These are phyloP conservation scores for Lineolata rhizophorae DNA, from an alignment of 495 filamentous ascomycete genomes.

Conservation along the genomic window DNA sequence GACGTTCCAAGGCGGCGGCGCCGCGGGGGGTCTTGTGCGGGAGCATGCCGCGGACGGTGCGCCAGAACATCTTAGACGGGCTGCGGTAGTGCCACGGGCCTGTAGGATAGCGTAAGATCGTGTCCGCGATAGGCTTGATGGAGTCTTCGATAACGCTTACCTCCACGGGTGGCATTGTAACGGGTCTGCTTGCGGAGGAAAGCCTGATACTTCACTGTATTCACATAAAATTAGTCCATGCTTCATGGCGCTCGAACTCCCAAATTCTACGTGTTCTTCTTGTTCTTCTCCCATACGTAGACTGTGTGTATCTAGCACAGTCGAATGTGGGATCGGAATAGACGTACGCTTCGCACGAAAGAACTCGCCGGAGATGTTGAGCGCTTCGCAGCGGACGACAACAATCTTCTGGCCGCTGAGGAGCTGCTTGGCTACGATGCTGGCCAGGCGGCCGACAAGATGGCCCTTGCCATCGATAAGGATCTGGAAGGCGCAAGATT, in stretches of 20 bases:
- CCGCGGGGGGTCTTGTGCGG: slow-evolving; percentile 98
- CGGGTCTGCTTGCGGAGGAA: slow-evolving; percentile 99
- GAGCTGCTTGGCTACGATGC: slow-evolving; percentile 97
- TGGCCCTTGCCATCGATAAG: slow-evolving; percentile 99
- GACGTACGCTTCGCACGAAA: slow-evolving; percentile 98
- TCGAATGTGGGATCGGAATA: slow-evolving; percentile 1
- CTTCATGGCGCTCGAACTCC: slow-evolving; percentile 16
- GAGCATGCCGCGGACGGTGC: slow-evolving; percentile 98
- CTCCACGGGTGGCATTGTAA: slow-evolving; percentile 96
- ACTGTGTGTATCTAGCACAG: neutral
- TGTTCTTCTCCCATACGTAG: slow-evolving; percentile 3
- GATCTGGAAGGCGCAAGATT: slow-evolving; percentile 32
- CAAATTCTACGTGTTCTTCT: slow-evolving; percentile 11
- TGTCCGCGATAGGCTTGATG: slow-evolving; percentile 1
- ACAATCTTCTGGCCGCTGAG: slow-evolving; percentile 99
- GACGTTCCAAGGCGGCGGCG: slow-evolving; percentile 84
- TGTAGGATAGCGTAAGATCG: slow-evolving; percentile 14
- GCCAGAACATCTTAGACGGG: slow-evolving; percentile 98
- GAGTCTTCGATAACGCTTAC: slow-evolving; percentile 29
- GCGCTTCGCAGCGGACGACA: slow-evolving; percentile 90
- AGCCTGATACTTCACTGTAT: slow-evolving; percentile 95
- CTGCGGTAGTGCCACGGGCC: slow-evolving; percentile 99
- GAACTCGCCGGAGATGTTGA: slow-evolving; percentile 99
- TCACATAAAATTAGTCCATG: slow-evolving; percentile 10
- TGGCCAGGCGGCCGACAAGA: slow-evolving; percentile 95